Base-by-base conservation (phyloP, 495 filamentous ascomycete genomes). In the Trichoderma reesei region DNA sequence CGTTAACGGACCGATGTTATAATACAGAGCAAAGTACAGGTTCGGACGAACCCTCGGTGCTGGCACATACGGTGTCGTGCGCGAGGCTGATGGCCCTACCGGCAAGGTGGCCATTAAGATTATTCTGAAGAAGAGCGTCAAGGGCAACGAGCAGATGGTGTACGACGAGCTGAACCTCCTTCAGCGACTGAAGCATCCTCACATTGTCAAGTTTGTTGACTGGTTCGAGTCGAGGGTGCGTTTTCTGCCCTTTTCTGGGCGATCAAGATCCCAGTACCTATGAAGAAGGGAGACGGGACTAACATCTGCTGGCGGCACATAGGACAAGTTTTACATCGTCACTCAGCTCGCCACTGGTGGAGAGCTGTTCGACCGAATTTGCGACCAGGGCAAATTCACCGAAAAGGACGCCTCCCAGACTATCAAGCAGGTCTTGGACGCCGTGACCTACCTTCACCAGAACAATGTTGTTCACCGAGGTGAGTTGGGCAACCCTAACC, bases 301-400 rank as follows among this genome's bases (percentile, higher is more conserved):
- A 26, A 26, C 26, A n/a, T n/a, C 7, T 38, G 59, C 59, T 61
- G 14, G 41, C 56, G 16, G n/a, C 38, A 39, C 71, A 4, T 65
- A 98, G 93, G 94, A 99, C 80, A 99, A 99, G 80, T 99, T 96
- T 79, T 99, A 99, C 75, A 99, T 99, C 68, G 93, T 99, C 72
- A 99, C 94, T 46, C 88, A 99, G 74, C 82, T 99, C 36, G 95
- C 95, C 51, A 96, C 90, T 5, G 94, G 94, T 66, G 94, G 94
- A 77, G 94, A 99, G 76, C 78, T 99, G 64, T 99, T 99, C 75
- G 94, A 99, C 74, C 86, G 94, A 34, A 99, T 99, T 73, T 99
- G 94, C 77, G 92, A 99, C 71, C 89, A 94, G 70, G 94, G 94
- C 65, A 96, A 93, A 74, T 99, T 99, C 78, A 99, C 94, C 36